Evolutionary conservation across 345 rosid genomes (phyloP).

Genomic region (Citrus cavaleriei): DNA sequence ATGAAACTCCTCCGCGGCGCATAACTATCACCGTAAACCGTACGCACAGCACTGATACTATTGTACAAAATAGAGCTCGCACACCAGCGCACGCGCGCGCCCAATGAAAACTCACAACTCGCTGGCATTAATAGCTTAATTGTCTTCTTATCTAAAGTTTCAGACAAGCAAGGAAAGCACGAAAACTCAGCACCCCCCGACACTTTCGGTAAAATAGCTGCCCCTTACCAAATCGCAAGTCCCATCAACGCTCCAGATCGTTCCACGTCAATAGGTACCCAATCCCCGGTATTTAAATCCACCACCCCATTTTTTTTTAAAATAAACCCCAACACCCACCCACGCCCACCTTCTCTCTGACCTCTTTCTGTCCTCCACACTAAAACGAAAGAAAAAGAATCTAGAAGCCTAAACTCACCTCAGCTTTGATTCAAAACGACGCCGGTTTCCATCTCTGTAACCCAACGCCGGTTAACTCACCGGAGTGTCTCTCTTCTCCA

Average conservation of each 20-base stretch:
- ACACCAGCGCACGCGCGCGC: not conserved
- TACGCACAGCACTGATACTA: constrained; percentile 18
- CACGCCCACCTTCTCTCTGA: not conserved
- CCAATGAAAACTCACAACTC: not conserved
- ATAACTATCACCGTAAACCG: constrained; percentile 21
- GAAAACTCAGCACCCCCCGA: not conserved
- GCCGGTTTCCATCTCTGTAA: not conserved
- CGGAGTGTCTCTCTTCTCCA: not conserved
- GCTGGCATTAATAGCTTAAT: no score
- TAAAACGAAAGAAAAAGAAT: constrained; percentile 1
- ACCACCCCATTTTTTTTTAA: not conserved
- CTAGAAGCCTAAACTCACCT: not conserved
- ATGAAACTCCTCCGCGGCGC: not conserved
- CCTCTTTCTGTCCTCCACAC: not conserved
- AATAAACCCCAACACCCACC: no score
- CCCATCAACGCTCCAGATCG: constrained; percentile 6
- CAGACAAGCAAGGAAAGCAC: constrained; percentile 13
- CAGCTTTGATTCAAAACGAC: not conserved
- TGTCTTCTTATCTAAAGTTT: not conserved
- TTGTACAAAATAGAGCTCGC: not conserved
- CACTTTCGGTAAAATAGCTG: constrained; percentile 19
- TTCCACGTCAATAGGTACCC: constrained; percentile 6
- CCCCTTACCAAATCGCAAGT: constrained; percentile 8
- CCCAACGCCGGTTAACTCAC: constrained; percentile 15
- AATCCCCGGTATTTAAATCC: constrained; percentile 6